phyloP scores from a whole-genome alignment of 768 basidiomycete genomes.

The Russula compacta region DNA sequence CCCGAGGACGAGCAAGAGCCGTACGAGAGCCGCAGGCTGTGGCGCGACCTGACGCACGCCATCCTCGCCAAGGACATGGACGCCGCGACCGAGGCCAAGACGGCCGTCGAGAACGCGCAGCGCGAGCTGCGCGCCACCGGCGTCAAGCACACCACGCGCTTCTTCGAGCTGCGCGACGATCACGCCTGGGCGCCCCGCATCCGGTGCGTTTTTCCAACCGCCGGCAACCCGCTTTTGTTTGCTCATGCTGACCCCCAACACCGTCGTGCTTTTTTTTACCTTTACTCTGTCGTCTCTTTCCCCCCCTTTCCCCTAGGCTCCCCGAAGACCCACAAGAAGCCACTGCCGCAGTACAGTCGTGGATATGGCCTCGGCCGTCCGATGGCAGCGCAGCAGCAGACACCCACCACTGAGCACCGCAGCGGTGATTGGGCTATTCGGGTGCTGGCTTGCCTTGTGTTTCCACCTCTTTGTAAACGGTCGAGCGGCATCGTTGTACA shows the following conservation, averaged over 20 bases:
- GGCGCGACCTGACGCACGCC: slow-evolving; percentile 76
- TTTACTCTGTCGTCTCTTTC: not conserved
- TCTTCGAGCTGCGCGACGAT: slow-evolving; percentile 70
- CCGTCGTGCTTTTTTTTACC: no score
- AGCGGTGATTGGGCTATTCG: not conserved
- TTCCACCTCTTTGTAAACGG: not conserved
- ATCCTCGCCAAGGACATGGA: slow-evolving; percentile 90
- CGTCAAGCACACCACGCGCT: slow-evolving; percentile 59
- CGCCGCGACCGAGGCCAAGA: slow-evolving; percentile 84
- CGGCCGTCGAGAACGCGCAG: slow-evolving; percentile 84
- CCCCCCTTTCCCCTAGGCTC: slow-evolving; percentile 38
- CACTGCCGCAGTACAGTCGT: slow-evolving; percentile 55
- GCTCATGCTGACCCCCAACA: no score
- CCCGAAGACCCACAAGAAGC: slow-evolving; percentile 64
- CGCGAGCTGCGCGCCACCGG: slow-evolving; percentile 69
- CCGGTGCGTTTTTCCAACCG: no score
- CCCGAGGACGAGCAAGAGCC: slow-evolving; percentile 82
- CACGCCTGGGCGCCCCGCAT: slow-evolving; percentile 84
- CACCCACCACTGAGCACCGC: not conserved
- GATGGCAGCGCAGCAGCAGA: not conserved
- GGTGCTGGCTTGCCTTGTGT: not conserved
- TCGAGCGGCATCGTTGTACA: not conserved
- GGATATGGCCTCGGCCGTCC: slow-evolving; percentile 52
- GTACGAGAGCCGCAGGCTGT: slow-evolving; percentile 74
- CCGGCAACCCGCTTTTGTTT: no score